Percentiles rank a stretch among this genome's conserved stretches.
These are phyloP conservation scores for Debaryomycetaceae sp. DNA, from an alignment of 1,139 yeast genomes.

Conservation along the genomic window DNA sequence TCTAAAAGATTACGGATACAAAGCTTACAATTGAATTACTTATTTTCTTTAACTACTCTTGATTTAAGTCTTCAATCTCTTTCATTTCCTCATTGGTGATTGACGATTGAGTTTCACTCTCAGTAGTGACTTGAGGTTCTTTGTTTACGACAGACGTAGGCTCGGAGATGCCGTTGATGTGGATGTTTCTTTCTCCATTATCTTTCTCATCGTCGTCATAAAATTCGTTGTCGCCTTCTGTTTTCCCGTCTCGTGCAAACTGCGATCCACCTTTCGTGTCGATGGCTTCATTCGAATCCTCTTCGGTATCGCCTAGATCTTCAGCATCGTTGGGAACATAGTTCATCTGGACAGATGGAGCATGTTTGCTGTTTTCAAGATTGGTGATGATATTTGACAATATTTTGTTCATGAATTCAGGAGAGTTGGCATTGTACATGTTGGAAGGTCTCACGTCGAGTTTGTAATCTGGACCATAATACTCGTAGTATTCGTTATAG, in stretches of 20 bases:
- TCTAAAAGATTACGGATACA: background rate
- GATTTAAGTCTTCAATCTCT: slow-evolving; percentile 35
- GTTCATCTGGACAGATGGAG: slow-evolving; percentile 94
- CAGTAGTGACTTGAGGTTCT: slow-evolving; percentile 3
- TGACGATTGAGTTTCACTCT: slow-evolving; percentile 5
- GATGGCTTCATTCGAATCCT: slow-evolving; percentile 66
- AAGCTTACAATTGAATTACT: background rate
- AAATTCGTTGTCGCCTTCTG: slow-evolving; percentile 65
- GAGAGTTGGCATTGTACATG: slow-evolving; percentile 94
- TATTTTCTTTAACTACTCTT: background rate
- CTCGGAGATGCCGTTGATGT: slow-evolving; percentile 3
- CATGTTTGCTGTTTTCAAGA: slow-evolving; percentile 84
- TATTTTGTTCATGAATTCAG: slow-evolving; percentile 86
- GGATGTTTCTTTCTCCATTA: slow-evolving; percentile 35
- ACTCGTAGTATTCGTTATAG: slow-evolving; percentile 93
- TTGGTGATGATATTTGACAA: slow-evolving; percentile 73
- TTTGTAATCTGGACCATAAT: slow-evolving; percentile 94
- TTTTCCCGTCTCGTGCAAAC: slow-evolving; percentile 70
- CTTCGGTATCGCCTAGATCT: slow-evolving; percentile 79
- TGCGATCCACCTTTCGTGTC: slow-evolving; percentile 93
- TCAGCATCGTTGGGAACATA: slow-evolving; percentile 85
- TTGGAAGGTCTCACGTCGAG: slow-evolving; percentile 91
- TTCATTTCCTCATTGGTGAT: slow-evolving; percentile 39
- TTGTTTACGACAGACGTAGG: background rate
- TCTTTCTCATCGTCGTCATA: slow-evolving; percentile 62